phyloP scores from a whole-genome alignment of 805 yeast genomes.

The Cyberlindnera mycetangii region DNA sequence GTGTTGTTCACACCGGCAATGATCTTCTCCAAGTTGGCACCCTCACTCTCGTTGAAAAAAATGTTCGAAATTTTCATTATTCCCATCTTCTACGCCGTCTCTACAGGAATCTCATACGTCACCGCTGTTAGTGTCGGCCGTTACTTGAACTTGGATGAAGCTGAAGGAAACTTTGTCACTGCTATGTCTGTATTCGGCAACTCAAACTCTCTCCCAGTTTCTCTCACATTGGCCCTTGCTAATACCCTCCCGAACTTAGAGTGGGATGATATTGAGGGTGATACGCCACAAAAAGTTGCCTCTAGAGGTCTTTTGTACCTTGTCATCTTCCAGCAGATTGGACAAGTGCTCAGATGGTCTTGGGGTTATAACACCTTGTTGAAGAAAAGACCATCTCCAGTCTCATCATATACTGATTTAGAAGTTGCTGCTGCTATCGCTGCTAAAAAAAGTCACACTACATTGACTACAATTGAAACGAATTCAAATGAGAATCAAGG shows the following conservation, averaged over 20 bases:
- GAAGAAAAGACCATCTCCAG: conserved; percentile 39
- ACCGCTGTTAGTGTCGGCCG: conserved; percentile 58
- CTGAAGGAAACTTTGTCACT: conserved; percentile 86
- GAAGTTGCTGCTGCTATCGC: not conserved
- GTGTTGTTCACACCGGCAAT: conserved; percentile 94
- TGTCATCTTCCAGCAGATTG: conserved; percentile 76
- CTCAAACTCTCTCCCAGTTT: conserved; percentile 91
- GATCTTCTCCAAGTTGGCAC: conserved; percentile 79
- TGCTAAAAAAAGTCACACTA: conserved; percentile 1
- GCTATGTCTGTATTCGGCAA: conserved; percentile 98
- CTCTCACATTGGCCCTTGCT: conserved; percentile 76
- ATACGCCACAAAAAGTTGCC: conserved; percentile 66
- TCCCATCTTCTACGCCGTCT: conserved; percentile 76
- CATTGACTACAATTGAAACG: not conserved
- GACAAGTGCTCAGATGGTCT: conserved; percentile 80
- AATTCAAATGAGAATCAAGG: not conserved
- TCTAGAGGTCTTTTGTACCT: conserved; percentile 77
- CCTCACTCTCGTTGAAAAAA: conserved; percentile 67
- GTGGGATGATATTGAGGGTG: conserved; percentile 73
- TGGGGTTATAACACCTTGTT: conserved; percentile 80
- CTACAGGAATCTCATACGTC: conserved; percentile 68
- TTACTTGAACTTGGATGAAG: conserved; percentile 56
- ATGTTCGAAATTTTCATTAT: conserved; percentile 78
- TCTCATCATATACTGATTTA: not conserved
- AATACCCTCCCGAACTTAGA: conserved; percentile 71